Evolutionary conservation across 129 eudicot species (phyloP), one percentile per base, ranked within the genome.

Genomic region (Arctium minus): DNA sequence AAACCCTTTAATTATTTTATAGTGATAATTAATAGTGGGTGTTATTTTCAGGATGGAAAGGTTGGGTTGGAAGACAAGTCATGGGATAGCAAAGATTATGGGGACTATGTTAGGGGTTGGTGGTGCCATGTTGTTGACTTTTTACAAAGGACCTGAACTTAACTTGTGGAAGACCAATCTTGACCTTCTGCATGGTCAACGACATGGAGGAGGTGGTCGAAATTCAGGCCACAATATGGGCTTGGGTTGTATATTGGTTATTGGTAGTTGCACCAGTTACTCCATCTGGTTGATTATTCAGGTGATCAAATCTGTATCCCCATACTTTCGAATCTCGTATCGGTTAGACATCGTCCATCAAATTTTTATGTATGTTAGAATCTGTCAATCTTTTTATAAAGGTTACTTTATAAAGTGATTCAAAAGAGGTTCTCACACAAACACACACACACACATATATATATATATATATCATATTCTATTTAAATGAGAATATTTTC

Each of bases 51-150:
- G 91, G 81, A 80, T 90, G 86, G 93, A 90, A 77, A 87, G 73
- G 31, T 80, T 87, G 79, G 91, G 91, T 2, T 85, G 88, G 89
- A 85, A 79, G 35, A 85, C 88, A 80, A 50, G 56, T 1, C 70
- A 84, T n/a, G 91, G 91, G 18, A 73, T 60, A 78, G 93, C 93
- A 17, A 90, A 90, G 75, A 81, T 87, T 36, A 12, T 81, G 8
- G 93, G 91, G 13, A 90, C 93, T 29, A 6, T 82, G 2, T 38
- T 81, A 10, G 91, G 93, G 53, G 81, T 90, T 31, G 86, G 91
- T 77, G 93, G 93, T 42, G 93, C 93, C 56, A 87, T 90, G 93
- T 70, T 90, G 39, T 86, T 90, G 77, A 90, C 93, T 13, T 90
- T 90, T 32, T 90, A 85, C 79, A 87, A 90, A 22, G 93, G 93